These are phyloP conservation scores for Pseudonitzschia delicatissima DNA, from an alignment of 108 stramenopile genomes.

Conservation along the genomic window DNA sequence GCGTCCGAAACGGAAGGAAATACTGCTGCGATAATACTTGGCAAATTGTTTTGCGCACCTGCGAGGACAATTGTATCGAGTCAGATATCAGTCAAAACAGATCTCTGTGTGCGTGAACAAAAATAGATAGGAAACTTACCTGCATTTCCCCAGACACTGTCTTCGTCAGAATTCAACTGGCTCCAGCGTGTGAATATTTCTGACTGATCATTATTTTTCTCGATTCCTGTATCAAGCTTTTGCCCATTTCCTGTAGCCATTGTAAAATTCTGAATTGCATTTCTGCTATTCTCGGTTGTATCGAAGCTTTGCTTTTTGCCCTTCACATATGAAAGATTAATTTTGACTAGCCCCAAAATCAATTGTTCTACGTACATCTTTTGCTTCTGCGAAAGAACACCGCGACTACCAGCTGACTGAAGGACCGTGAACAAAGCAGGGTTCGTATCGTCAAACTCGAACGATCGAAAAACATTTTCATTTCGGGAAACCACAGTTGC, in stretches of 20 bases:
- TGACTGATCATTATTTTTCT: constrained; percentile 27
- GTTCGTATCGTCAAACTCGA: background rate
- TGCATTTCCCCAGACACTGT: constrained; percentile 24
- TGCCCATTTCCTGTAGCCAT: constrained; percentile 8
- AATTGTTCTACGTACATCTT: constrained; percentile 77
- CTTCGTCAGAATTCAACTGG: constrained; percentile 48
- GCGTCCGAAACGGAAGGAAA: constrained; percentile 83
- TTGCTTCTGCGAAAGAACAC: constrained; percentile 9
- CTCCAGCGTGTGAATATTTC: constrained; percentile 48
- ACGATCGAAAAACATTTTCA: constrained; percentile 21
- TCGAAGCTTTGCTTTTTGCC: constrained; percentile 45
- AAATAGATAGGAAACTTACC: constrained; percentile 12
- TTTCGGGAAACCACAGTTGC: constrained; percentile 16
- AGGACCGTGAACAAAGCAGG: constrained; percentile 20
- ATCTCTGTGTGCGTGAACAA: no score
- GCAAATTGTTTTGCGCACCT: constrained; percentile 22
- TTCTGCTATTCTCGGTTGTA: constrained; percentile 36
- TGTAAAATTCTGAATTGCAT: constrained; percentile 17
- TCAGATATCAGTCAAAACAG: no score
- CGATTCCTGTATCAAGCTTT: background rate
- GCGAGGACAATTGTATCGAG: no score
- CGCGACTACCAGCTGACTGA: constrained; percentile 18
- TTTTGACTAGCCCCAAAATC: constrained; percentile 63
- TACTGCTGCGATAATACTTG: constrained; percentile 33
- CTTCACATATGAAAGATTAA: constrained; percentile 82